These are phyloP conservation scores for Turnera subulata DNA, from an alignment of 345 rosid species.

Conservation along the genomic window DNA sequence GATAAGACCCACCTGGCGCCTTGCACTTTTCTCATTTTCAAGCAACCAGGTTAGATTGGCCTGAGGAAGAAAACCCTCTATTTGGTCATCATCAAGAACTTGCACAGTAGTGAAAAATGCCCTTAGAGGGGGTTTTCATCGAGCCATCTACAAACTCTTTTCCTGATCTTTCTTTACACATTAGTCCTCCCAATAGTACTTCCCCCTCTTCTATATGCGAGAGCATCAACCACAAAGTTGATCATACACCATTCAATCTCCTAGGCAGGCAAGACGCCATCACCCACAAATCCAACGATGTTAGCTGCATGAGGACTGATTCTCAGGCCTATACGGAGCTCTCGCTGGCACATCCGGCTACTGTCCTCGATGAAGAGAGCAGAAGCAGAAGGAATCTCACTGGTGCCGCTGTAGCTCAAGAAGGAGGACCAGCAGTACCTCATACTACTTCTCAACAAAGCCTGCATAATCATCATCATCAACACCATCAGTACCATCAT, in stretches of 20 bases:
- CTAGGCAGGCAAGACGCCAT: slow-evolving; percentile 9
- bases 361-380: slow-evolving; percentile 27
- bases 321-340: slow-evolving; percentile 45
- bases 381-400: slow-evolving; percentile 23
- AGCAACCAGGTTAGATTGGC: background rate
- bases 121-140: slow-evolving; percentile 22
- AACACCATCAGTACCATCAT: slow-evolving; percentile 9
- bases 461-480: slow-evolving; percentile 26
- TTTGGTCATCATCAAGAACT: background rate
- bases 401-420: slow-evolving; percentile 21
- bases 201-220: slow-evolving; percentile 59
- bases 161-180: slow-evolving; percentile 72
- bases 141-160: slow-evolving; percentile 68
- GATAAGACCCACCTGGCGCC: slow-evolving; percentile 26
- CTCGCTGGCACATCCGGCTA: slow-evolving; percentile 52
- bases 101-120: background rate
- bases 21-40: slow-evolving; percentile 14
- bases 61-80: background rate
- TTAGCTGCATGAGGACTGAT: slow-evolving; percentile 42
- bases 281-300: slow-evolving; percentile 15
- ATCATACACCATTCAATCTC: slow-evolving; percentile 16
- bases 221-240: slow-evolving; percentile 43
- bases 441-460: slow-evolving; percentile 29
- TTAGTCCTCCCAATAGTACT: slow-evolving; percentile 67
- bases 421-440: slow-evolving; percentile 26